phyloP scores from a whole-genome alignment of 2,329 filamentous ascomycete species.

The Botrytis cinerea region DNA sequence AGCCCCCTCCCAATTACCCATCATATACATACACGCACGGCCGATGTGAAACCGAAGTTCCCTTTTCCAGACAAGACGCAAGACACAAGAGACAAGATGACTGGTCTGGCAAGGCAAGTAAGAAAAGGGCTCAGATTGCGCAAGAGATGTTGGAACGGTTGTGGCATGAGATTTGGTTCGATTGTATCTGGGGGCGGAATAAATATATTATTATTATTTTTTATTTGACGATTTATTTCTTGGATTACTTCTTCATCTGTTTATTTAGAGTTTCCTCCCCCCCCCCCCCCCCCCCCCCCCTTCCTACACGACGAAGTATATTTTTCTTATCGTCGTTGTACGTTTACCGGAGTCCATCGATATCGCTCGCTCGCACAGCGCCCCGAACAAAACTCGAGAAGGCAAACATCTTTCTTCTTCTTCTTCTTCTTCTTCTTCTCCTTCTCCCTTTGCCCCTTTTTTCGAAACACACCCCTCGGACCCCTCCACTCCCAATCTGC shows the following conservation, averaged over 20 bases:
- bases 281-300: too few relatives aligned
- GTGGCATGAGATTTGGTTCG: background rate
- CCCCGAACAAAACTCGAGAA: too few relatives aligned
- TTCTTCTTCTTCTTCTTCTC: background rate
- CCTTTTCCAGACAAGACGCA: background rate
- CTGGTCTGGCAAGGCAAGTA: too few relatives aligned
- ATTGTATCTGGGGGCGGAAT: background rate
- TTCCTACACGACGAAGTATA: too few relatives aligned
- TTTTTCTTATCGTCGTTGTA: background rate
- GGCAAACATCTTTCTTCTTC: background rate
- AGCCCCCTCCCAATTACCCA: too few relatives aligned
- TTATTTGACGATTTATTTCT: background rate
- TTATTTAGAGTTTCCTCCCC: too few relatives aligned
- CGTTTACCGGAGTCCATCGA: too few relatives aligned
- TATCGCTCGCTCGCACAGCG: too few relatives aligned
- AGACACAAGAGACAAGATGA: too few relatives aligned
- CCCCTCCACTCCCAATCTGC: background rate
- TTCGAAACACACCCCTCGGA: background rate
- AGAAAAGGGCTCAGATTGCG: slow-evolving; percentile 15
- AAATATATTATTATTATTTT: background rate
- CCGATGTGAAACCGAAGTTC: background rate
- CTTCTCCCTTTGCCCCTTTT: background rate
- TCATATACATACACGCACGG: too few relatives aligned
- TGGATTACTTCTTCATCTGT: too few relatives aligned
- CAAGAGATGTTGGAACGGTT: slow-evolving; percentile 4